These are phyloP conservation scores for Diaporthe australafricana DNA, from an alignment of 2,329 filamentous ascomycete species.

Conservation along the genomic window DNA sequence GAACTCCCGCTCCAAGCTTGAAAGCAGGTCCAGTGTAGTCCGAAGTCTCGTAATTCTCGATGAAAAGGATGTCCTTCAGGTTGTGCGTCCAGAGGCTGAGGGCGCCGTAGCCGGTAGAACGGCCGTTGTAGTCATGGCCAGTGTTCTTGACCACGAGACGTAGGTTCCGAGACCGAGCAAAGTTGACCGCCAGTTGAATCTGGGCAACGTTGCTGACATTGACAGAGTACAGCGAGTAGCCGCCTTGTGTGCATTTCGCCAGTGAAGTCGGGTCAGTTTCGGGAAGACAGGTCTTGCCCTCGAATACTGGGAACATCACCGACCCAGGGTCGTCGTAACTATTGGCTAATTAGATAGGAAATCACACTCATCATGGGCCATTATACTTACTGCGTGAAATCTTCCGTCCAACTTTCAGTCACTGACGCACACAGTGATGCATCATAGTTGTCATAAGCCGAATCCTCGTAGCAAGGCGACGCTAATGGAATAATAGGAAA, in stretches of 20 bases:
- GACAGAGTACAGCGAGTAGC: constrained; percentile 53
- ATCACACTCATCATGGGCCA: background rate
- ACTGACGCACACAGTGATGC: constrained; percentile 44
- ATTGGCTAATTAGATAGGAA: background rate
- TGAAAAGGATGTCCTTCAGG: constrained; percentile 47
- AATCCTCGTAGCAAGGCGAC: constrained; percentile 46
- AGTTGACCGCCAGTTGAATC: constrained; percentile 57
- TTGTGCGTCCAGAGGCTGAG: constrained; percentile 53
- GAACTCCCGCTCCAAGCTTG: constrained; percentile 43
- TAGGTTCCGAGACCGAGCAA: constrained; percentile 58
- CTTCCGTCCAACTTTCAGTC: constrained; percentile 44
- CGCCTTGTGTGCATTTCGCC: constrained; percentile 51
- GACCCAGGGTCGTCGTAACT: constrained; percentile 50
- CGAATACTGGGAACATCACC: constrained; percentile 50
- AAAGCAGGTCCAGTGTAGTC: constrained; percentile 60
- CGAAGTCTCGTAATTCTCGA: constrained; percentile 38
- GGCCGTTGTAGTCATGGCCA: constrained; percentile 59
- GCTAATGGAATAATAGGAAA: constrained; percentile 49
- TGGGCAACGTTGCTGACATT: constrained; percentile 54
- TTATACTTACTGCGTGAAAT: constrained; percentile 41
- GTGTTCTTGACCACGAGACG: constrained; percentile 65
- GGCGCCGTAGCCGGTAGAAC: constrained; percentile 50
- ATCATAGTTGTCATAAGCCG: constrained; percentile 40
- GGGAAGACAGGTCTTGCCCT: constrained; percentile 45
- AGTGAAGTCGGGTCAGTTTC: constrained; percentile 30